Evolutionary conservation across 331 rosid genomes (phyloP).

Genomic region (Malus hybrid): DNA sequence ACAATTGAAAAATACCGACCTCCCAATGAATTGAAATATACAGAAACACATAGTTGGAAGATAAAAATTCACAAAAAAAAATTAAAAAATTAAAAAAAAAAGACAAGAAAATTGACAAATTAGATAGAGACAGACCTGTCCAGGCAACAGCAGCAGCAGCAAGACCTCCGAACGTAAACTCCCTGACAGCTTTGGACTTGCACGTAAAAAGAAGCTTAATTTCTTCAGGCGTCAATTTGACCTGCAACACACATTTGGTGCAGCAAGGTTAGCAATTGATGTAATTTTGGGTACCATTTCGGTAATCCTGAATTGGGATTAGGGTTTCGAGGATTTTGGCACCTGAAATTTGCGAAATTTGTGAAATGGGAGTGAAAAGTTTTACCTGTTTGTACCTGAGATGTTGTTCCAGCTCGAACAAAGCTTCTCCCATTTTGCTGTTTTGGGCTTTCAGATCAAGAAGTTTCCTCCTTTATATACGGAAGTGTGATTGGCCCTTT

Average conservation of each 20-base stretch:
- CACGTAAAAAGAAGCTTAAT: constrained; percentile 26
- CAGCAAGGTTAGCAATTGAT: not conserved
- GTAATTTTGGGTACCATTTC: not conserved
- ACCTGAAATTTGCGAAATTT: not conserved
- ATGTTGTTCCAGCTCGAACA: constrained; percentile 37
- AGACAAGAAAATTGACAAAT: not conserved
- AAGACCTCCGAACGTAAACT: constrained; percentile 22
- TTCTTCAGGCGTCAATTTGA: constrained; percentile 44
- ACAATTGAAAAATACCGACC: not conserved
- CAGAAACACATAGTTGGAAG: not conserved
- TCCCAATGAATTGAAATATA: not conserved
- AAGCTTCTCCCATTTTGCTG: constrained; percentile 37
- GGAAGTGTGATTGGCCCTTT: too few relatives aligned
- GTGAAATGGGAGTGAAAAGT: not conserved
- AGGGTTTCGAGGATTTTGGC: not conserved
- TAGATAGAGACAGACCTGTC: constrained; percentile 39
- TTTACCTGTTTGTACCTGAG: constrained; percentile 46
- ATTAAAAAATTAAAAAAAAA: not conserved
- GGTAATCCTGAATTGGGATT: not conserved
- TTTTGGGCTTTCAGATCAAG: not conserved
- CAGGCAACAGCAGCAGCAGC: constrained; percentile 27
- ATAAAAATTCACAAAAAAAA: not conserved
- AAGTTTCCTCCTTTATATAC: not conserved
- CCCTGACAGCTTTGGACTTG: constrained; percentile 23
- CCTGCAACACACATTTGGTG: constrained; percentile 16